Evolutionary conservation across 2,329 filamentous ascomycete genomes (phyloP), one percentile per base, ranked within the genome.

Genomic region (Cercospora zeae-maydis): DNA sequence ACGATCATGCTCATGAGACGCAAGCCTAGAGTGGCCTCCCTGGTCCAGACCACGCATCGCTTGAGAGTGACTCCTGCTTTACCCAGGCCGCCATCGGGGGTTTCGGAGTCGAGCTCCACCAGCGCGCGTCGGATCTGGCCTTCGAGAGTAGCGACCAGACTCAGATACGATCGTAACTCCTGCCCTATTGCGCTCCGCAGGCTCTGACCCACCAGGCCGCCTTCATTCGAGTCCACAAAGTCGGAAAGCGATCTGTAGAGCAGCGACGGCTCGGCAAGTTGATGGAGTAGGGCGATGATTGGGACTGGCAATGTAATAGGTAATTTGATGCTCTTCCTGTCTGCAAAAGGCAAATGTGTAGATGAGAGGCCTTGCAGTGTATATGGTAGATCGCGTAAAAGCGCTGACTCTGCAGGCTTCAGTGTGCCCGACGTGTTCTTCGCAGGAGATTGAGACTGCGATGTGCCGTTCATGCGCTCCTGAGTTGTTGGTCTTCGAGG

Each of bases 21-120:
- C 69, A 99, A 78, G 0, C 93, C 95, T 88, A 98, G 96, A 0
- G 95, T 99, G 6, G 95, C 92, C 76, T 99, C 96, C 69, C 93
- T 86, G 8, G 93, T 98, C 96, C 96, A 99, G 24, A 99, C 90
- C 2, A 99, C 90, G 71, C 93, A 98, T 74, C 95, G 84, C 76
- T 98, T 98, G 56, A 99, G 80, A 0, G 95, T 99, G 13, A 99
- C 93, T 1, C 93, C 92, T 0, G 91, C 88, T 71, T 93, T 95
- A 5, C 91, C 89, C 58, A 96, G 86, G 1, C 89, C 88, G 49
- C 85, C 84, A 52, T 88, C 83, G 2, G 89, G 86, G 3, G 85
- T 84, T 1, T 81, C 80, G 57, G 89, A 86, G 66, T 91, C 86
- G n/a, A 95, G 79, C 7, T 88, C 86, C 4, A 88, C 83, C 54